Percentiles rank a stretch among this genome's conserved stretches.
Evolutionary conservation across 129 eudicot species (phyloP).

Genomic region (Flaveria sonorensis): DNA sequence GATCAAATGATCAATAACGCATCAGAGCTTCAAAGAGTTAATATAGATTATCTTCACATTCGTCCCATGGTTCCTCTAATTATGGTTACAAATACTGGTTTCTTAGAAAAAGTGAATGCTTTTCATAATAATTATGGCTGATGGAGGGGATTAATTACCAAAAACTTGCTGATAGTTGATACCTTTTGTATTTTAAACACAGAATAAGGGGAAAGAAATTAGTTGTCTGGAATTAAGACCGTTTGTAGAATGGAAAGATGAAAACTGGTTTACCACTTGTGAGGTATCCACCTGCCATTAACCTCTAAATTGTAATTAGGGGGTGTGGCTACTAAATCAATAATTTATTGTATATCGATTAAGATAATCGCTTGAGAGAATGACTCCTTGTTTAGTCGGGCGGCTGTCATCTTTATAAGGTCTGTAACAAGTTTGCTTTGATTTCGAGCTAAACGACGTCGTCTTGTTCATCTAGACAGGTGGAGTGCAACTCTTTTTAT

Average conservation of each 20-base stretch:
- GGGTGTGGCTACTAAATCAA: slow-evolving; percentile 1
- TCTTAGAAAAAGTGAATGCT: slow-evolving; percentile 76
- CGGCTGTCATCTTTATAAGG: neutral
- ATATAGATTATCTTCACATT: slow-evolving; percentile 46
- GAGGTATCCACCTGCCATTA: slow-evolving; percentile 43
- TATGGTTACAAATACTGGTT: slow-evolving; percentile 41
- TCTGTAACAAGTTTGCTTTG: neutral
- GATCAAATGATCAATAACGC: slow-evolving; percentile 1
- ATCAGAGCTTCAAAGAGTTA: slow-evolving; percentile 34
- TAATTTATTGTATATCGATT: slow-evolving; percentile 4
- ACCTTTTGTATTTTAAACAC: slow-evolving; percentile 50
- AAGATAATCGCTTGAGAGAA: slow-evolving; percentile 42
- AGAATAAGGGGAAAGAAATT: slow-evolving; percentile 44
- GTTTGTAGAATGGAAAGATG: slow-evolving; percentile 66
- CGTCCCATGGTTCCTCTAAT: slow-evolving; percentile 54
- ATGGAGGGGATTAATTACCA: slow-evolving; percentile 72
- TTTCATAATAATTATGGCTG: slow-evolving; percentile 54
- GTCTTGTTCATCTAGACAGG: slow-evolving; percentile 50
- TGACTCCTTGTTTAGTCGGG: slow-evolving; percentile 15
- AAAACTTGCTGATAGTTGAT: slow-evolving; percentile 57
- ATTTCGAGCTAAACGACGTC: slow-evolving; percentile 43
- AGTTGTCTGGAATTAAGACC: slow-evolving; percentile 51
- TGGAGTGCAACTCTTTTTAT: slow-evolving; percentile 50
- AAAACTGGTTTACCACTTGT: slow-evolving; percentile 55
- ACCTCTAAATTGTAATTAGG: neutral